Evolutionary conservation across 75 land plant genomes (phyloP), one percentile per base, ranked within the genome.

Genomic region (Chamaecyparis obtusa): DNA sequence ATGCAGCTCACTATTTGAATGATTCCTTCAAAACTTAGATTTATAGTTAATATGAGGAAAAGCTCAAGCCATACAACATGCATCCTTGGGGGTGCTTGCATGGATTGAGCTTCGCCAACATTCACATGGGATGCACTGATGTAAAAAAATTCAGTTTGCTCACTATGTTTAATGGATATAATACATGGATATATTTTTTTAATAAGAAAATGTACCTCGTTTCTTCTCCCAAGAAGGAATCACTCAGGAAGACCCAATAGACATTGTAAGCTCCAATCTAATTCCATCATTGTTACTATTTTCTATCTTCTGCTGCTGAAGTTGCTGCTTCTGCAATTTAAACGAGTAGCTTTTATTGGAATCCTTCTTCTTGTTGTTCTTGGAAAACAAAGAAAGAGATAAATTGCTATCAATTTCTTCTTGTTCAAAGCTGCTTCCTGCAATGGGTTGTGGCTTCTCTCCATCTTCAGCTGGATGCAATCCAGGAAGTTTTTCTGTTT

Each of bases 191-290:
- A 24, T 60, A 24, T 21, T 5, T 60, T 21, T 19, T 71, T n/a
- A n/a, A 10, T 2, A 9, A 9, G 32, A 72, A 72, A 72, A 72
- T 32, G 36, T 72, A 72, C 35, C 75, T 72, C 35, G 10, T 72
- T n/a, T 2, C 32, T 72, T 2, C 51, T 0, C 14, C 2, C 14
- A 72, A 21, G 27, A 3, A 21, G 67, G 67, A 32, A 72, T 10
- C 10, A 1, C 27, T 69, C 35, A 72, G 35, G 35, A n/a, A 72
- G 75, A 72, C 10, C 75, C 75, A 32, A 72, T 72, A 72, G 75
- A 72, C 75, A 72, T 72, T 72, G 75, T 72, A 32, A 72, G 75
- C 75, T 72, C 75, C 75, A 72, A 72, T 72, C 35, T 72, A 32
- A 72, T 9, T 3, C 36, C 75, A 21, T 72, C 75, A 2, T 72